Percentiles rank a stretch among this genome's conserved stretches.
phyloP scores from a whole-genome alignment of 164 flowering plant species.

The Magnolia sinica region DNA sequence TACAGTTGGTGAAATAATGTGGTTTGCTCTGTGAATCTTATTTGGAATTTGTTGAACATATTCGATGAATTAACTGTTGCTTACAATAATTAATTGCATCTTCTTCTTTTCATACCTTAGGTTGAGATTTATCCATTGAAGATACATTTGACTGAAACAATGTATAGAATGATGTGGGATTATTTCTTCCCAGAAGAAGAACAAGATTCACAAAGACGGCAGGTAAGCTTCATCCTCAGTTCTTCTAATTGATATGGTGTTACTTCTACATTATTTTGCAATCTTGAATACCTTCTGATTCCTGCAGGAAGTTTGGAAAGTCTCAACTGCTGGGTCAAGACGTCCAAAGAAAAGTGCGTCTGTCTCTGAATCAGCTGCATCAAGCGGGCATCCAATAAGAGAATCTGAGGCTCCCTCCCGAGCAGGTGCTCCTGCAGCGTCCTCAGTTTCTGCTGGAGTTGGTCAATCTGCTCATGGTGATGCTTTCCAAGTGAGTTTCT shows the following conservation, averaged over 20 bases:
- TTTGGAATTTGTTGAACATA: background rate
- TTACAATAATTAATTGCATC: background rate
- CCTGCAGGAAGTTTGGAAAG: slow-evolving; percentile 94
- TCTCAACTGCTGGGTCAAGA: slow-evolving; percentile 80
- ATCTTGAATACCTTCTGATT: slow-evolving; percentile 2
- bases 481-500: slow-evolving; percentile 50
- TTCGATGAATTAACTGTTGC: background rate
- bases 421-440: slow-evolving; percentile 31
- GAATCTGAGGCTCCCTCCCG: slow-evolving; percentile 54
- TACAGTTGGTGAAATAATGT: too few species aligned
- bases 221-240: slow-evolving; percentile 43
- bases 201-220: slow-evolving; percentile 94
- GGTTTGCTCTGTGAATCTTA: too few species aligned
- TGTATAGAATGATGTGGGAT: slow-evolving; percentile 97
- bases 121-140: slow-evolving; percentile 94
- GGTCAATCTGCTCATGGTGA: slow-evolving; percentile 43
- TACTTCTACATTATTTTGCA: background rate
- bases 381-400: slow-evolving; percentile 41
- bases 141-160: slow-evolving; percentile 89
- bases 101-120: slow-evolving; percentile 28
- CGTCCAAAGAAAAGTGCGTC: slow-evolving; percentile 70
- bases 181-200: slow-evolving; percentile 98
- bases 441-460: slow-evolving; percentile 22
- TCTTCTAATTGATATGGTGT: slow-evolving; percentile 1
- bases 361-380: slow-evolving; percentile 50